These are phyloP conservation scores for Nemania sp. DNA, from an alignment of 2,329 filamentous ascomycete species.

Conservation along the genomic window DNA sequence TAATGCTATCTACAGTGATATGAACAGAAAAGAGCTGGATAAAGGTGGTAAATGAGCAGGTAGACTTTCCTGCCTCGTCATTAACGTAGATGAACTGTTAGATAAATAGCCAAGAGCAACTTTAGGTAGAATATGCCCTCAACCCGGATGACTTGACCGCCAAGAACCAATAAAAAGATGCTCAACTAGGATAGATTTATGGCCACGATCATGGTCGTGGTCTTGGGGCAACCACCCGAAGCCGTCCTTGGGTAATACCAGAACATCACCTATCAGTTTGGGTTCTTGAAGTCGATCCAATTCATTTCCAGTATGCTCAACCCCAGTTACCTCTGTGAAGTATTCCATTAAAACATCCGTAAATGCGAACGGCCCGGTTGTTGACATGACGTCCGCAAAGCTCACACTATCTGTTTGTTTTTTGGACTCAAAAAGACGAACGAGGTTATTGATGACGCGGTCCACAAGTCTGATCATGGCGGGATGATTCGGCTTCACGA, in stretches of 20 bases:
- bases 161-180: slow-evolving; percentile 32
- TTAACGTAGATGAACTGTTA: not conserved
- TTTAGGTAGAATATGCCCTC: not conserved
- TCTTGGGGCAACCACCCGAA: slow-evolving; percentile 30
- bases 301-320: slow-evolving; percentile 37
- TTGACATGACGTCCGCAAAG: slow-evolving; percentile 40
- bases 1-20: too few species aligned
- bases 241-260: slow-evolving; percentile 39
- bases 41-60: too few species aligned
- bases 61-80: too few species aligned
- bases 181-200: slow-evolving; percentile 26
- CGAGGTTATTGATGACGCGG: slow-evolving; percentile 55
- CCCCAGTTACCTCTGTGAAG: slow-evolving; percentile 33
- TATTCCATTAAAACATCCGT: slow-evolving; percentile 40
- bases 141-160: slow-evolving; percentile 25
- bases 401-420: slow-evolving; percentile 19
- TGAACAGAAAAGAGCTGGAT: too few species aligned
- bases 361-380: slow-evolving; percentile 39
- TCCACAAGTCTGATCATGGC: slow-evolving; percentile 67
- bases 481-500: slow-evolving; percentile 72
- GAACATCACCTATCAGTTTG: slow-evolving; percentile 39
- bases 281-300: slow-evolving; percentile 36
- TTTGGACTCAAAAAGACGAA: slow-evolving; percentile 28
- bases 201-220: slow-evolving; percentile 14
- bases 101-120: too few species aligned